These are phyloP conservation scores for Aspergillus texensis DNA, from an alignment of 2,329 filamentous ascomycete species.

Conservation along the genomic window DNA sequence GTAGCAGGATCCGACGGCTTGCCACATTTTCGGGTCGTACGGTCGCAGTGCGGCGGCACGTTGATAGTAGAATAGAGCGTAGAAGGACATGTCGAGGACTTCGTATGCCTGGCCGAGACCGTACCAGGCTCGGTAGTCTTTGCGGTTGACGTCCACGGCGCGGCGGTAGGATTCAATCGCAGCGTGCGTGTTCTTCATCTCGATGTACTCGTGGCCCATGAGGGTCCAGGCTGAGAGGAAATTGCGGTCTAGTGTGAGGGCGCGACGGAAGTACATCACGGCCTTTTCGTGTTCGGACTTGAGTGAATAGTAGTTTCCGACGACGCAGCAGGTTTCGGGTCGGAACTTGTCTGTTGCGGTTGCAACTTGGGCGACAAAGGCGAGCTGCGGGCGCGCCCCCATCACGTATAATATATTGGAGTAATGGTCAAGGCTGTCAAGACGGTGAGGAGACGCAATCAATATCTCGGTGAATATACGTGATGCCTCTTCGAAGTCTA, in stretches of 20 bases:
- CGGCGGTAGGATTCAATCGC: conserved; percentile 96
- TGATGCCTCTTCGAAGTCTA: conserved; percentile 66
- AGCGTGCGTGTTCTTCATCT: conserved; percentile 97
- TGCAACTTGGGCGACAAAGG: conserved; percentile 88
- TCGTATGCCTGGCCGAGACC: conserved; percentile 96
- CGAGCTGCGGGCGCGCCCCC: conserved; percentile 81
- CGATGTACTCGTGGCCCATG: conserved; percentile 98
- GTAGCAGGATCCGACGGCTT: conserved; percentile 88
- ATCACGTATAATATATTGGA: conserved; percentile 97
- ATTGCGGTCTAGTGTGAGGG: conserved; percentile 82
- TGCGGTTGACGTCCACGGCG: conserved; percentile 91
- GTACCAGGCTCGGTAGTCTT: conserved; percentile 98
- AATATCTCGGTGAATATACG: conserved; percentile 68
- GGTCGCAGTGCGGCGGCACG: conserved; percentile 90
- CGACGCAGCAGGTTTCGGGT: conserved; percentile 93
- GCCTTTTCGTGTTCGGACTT: conserved; percentile 96
- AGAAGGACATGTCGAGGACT: conserved; percentile 96
- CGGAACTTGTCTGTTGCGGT: conserved; percentile 93
- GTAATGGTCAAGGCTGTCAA: conserved; percentile 93
- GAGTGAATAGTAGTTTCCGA: conserved; percentile 95
- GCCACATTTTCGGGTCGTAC: conserved; percentile 99
- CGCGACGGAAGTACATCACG: conserved; percentile 94
- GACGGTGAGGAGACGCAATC: conserved; percentile 66
- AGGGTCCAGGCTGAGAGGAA: conserved; percentile 96
- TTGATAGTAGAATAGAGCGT: conserved; percentile 97